Percentiles rank a stretch among this genome's conserved stretches.
Evolutionary conservation across 2,329 filamentous ascomycete genomes (phyloP).

Genomic region (Dactylellina cionopaga): DNA sequence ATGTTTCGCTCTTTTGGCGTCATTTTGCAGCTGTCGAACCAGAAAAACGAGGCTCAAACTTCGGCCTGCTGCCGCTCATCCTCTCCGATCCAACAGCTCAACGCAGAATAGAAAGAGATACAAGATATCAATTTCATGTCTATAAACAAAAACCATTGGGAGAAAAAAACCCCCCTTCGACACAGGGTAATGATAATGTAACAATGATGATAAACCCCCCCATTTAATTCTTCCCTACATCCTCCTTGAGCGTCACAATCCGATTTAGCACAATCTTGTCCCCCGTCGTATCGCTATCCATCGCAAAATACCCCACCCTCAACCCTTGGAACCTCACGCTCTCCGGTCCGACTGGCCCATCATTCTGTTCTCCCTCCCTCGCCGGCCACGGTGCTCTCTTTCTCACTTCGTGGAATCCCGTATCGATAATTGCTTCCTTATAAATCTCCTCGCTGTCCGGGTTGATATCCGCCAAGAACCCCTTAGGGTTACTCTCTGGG

Average conservation of each 20-base stretch:
- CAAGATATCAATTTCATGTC: neutral
- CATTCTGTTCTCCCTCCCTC: conserved; percentile 74
- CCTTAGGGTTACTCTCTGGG: conserved; percentile 78
- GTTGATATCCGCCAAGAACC: conserved; percentile 85
- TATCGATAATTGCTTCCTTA: conserved; percentile 79
- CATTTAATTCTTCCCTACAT: conserved; percentile 74
- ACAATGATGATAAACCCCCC: conserved; percentile 1
- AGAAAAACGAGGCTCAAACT: neutral
- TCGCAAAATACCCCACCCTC: conserved; percentile 83
- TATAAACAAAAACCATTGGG: conserved; percentile 31
- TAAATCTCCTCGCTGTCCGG: conserved; percentile 84
- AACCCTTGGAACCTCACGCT: conserved; percentile 90
- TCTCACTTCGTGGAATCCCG: conserved; percentile 81
- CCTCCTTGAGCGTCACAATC: conserved; percentile 91
- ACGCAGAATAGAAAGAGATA: conserved; percentile 1
- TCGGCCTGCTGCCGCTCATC: conserved; percentile 8
- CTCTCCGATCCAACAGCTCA: neutral
- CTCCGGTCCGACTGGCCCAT: conserved; percentile 72
- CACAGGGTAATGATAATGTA: neutral
- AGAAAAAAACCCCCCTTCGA: too few relatives aligned
- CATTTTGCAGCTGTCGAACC: conserved; percentile 21
- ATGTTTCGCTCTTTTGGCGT: conserved; percentile 2
- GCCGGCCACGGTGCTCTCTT: conserved; percentile 82
- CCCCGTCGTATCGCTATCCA: conserved; percentile 80
- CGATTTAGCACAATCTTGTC: conserved; percentile 88